These are phyloP conservation scores for Sideroxylon spinosum DNA, from an alignment of 179 eudicot species.

Conservation along the genomic window DNA sequence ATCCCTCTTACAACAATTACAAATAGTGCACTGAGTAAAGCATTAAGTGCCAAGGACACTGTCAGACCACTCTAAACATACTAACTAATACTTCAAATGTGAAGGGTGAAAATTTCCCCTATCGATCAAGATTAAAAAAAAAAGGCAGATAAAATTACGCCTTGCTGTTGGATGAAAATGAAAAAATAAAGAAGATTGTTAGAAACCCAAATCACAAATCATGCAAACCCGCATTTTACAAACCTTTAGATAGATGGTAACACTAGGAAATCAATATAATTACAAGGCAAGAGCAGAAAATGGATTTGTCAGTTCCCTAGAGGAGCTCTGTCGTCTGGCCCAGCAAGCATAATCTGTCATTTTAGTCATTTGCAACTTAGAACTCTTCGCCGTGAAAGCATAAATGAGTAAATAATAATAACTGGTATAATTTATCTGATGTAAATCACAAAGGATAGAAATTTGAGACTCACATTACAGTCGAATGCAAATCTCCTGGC, in stretches of 20 bases:
- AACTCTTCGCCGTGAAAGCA: not conserved
- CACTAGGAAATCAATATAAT: slow-evolving; percentile 16
- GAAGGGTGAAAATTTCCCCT: not conserved
- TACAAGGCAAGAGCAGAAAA: slow-evolving; percentile 1
- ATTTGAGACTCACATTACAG: slow-evolving; percentile 71
- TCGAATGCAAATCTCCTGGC: slow-evolving; percentile 88
- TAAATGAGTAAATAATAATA: not conserved
- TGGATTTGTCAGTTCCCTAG: slow-evolving; percentile 21
- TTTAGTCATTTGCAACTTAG: slow-evolving; percentile 4
- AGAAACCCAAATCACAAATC: slow-evolving; percentile 15
- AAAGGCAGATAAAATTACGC: slow-evolving; percentile 22
- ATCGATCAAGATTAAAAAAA: not conserved
- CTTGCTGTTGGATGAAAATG: not conserved
- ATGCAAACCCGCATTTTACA: slow-evolving; percentile 18
- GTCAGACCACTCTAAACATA: slow-evolving; percentile 9
- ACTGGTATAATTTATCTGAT: not conserved
- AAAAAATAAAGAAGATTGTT: not conserved
- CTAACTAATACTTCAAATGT: slow-evolving; percentile 5
- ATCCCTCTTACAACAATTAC: too few relatives aligned
- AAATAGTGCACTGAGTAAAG: too few relatives aligned
- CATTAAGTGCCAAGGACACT: not conserved
- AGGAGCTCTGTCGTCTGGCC: slow-evolving; percentile 81
- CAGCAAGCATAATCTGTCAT: slow-evolving; percentile 80
- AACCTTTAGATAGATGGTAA: slow-evolving; percentile 16
- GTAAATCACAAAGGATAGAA: not conserved